phyloP scores from a whole-genome alignment of 148 eudicot species.

The Fagopyrum esculentum region DNA sequence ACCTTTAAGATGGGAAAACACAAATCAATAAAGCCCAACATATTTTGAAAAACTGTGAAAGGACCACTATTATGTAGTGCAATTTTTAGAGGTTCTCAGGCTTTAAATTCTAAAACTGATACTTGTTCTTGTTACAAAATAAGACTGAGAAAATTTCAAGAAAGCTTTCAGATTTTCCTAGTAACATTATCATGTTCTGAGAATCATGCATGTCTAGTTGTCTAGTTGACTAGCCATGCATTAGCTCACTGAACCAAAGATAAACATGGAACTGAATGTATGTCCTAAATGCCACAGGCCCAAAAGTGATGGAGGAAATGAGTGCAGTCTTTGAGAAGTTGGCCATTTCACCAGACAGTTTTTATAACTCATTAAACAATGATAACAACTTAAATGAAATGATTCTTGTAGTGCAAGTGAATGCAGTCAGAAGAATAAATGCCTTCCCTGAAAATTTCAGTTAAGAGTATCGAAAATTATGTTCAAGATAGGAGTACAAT shows the following conservation, averaged over 20 bases:
- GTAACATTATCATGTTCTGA: background rate
- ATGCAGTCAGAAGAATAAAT: background rate
- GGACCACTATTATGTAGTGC: background rate
- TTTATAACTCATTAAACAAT: background rate
- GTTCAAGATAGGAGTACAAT: background rate
- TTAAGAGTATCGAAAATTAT: background rate
- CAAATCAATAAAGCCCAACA: background rate
- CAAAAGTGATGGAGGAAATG: background rate
- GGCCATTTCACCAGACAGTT: background rate
- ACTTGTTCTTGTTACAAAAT: background rate
- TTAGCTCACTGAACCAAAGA: background rate
- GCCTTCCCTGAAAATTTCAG: background rate
- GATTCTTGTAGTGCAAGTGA: background rate
- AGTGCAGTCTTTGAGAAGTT: background rate
- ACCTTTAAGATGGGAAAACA: conserved; percentile 38
- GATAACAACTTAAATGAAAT: background rate
- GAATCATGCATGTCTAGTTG: background rate
- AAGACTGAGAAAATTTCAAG: background rate
- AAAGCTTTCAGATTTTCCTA: background rate
- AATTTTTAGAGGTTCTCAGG: background rate
- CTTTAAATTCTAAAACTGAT: background rate
- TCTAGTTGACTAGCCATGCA: background rate
- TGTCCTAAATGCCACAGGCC: background rate
- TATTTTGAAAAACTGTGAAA: background rate
- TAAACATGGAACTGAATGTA: background rate